Conservation (phyloP, 1,139 yeast species). For the Pneumocystis oryctolagi region DNA sequence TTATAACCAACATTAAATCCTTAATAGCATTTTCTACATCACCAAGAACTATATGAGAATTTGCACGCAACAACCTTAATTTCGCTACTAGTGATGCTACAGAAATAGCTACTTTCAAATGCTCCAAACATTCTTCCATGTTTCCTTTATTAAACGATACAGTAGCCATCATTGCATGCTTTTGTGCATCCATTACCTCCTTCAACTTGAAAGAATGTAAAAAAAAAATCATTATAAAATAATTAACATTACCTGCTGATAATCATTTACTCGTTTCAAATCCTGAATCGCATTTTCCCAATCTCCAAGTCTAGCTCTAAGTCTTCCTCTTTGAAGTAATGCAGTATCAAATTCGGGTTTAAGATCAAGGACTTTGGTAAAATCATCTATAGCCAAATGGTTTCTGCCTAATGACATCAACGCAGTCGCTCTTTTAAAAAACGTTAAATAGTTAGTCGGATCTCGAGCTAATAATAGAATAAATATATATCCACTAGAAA, state of each 20-base stretch:
- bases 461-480: background rate
- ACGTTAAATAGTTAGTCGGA: conserved; percentile 20
- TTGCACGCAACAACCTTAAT: conserved; percentile 22
- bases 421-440: conserved; percentile 28
- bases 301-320: conserved; percentile 24
- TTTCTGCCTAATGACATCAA: conserved; percentile 26
- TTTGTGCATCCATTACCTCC: conserved; percentile 5
- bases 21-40: conserved; percentile 23
- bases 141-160: conserved; percentile 16
- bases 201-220: conserved; percentile 3
- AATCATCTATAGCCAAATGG: conserved; percentile 26
- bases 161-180: conserved; percentile 12
- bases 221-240: conserved; percentile 11
- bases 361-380: conserved; percentile 22
- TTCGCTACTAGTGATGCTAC: conserved; percentile 20
- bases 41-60: conserved; percentile 23
- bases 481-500: background rate
- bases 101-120: conserved; percentile 21
- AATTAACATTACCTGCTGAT: conserved; percentile 3
- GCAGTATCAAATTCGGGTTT: conserved; percentile 27
- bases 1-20: conserved; percentile 22
- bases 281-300: conserved; percentile 21
- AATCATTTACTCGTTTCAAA: conserved; percentile 5
- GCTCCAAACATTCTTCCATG: conserved; percentile 20
- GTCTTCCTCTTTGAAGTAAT: conserved; percentile 23